Evolutionary conservation across 2,329 filamentous ascomycete species (phyloP), one percentile per base, ranked within the genome.

Genomic region (Acrodontium crateriforme): DNA sequence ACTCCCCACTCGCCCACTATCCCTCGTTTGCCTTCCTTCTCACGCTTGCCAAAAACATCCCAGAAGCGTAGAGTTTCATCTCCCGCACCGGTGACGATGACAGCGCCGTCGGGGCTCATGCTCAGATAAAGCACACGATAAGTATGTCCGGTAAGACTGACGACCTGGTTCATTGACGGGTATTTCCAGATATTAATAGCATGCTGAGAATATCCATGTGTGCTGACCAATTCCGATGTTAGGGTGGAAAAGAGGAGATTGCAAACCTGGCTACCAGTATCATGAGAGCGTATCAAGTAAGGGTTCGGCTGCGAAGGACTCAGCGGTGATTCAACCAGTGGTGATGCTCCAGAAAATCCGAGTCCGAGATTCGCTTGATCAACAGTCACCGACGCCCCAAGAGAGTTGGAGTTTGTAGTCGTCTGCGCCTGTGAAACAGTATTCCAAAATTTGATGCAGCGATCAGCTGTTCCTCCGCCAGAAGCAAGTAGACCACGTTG

Each of bases 181-280:
- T 98, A 98, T 50, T 98, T 98, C 89, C 89, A 98, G 30, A 98
- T 83, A 19, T 95, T 87, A 45, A 98, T 94, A 55, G 95, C 89
- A 53, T 98, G 94, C 51, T 98, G 89, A 42, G 78, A 87, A 60
- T 94, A 98, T 5, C 89, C 89, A 50, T 98, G 89, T 1, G 89
- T 98, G 27, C 79, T 87, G 30, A 98, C 87, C 32, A 98, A 84
- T 55, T 98, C 89, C 52, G 94, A 93, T 6, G 83, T 93, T 54
- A 94, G 93, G 50, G 91, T 92, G 11, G 79, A 89, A 85, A 91
- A 98, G 3, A 85, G 81, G 23, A 98, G 65, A 49, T 98, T 98
- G 60, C 89, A 98, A n/a, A 98, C 89, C 55, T 98, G 89, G 46
- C 83, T 93, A 27, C 89, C 89, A 0, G 89, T 98, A 50, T 98